Base-by-base conservation (phyloP, 169 alveolate species). In the Cardiosporidium cionae region DNA sequence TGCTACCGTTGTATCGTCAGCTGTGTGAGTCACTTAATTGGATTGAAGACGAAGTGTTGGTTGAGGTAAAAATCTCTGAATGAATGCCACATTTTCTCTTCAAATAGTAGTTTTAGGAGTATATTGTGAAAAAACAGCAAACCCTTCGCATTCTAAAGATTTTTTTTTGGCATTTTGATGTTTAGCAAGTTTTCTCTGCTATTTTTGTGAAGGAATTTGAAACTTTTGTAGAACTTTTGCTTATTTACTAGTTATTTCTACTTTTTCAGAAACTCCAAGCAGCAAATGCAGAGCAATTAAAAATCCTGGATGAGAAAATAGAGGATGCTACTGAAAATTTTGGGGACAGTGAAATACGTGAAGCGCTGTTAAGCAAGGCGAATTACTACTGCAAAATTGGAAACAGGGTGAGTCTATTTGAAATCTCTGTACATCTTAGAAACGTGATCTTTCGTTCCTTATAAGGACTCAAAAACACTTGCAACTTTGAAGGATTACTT, bases 341-440 rank as follows among this genome's bases (percentile, higher is more conserved):
- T 70, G 97, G 95, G 53, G 94, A 93, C 52, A 77, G 88, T 25
- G 98, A 92, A 58, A 88, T 91, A 31, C 89, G 94, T 80, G 97
- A 94, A 74, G 95, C 94, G 9, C 70, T 92, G 28, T 81, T 91
- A 32, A 93, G 88, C 36, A 93, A 89, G 77, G 98, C 96, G 3
- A 78, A 82, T 68, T 89, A 79, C 73, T 89, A 80, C 78, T 77
- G 88, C 75, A 84, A 88, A 70, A 88, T 89, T 31, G 94, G 94
- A 25, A 92, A 88, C 65, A 63, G 71, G 66, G 91, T 86, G 28
- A 71, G 67, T 16, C 44, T 25, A 33, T 6, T 3, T 29, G 29
- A 16, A 70, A n/a, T 25, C 3, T 1, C n/a, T n/a, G n/a, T n/a
- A n/a, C n/a, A n/a, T n/a, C n/a, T n/a, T n/a, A n/a, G n/a, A n/a